These are phyloP conservation scores for Teratosphaeria zuluensis DNA, from an alignment of 2,329 filamentous ascomycete genomes.

Conservation along the genomic window DNA sequence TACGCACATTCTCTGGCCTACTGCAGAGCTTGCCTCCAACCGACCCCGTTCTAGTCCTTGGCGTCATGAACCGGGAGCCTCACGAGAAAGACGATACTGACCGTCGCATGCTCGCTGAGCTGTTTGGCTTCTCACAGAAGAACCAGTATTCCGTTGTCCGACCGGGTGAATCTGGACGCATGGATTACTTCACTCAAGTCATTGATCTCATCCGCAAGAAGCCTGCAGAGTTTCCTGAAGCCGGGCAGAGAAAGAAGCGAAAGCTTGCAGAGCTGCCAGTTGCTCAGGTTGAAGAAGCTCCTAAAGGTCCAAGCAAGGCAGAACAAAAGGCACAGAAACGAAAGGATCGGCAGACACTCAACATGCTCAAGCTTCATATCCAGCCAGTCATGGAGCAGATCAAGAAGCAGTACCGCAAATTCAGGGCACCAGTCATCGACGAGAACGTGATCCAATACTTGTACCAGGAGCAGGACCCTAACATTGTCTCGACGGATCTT, in stretches of 20 bases:
- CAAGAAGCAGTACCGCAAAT: constrained; percentile 79
- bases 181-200: constrained; percentile 69
- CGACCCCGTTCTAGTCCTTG: constrained; percentile 79
- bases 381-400: constrained; percentile 98
- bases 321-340: constrained; percentile 73
- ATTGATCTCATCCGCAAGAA: constrained; percentile 67
- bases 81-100: constrained; percentile 29
- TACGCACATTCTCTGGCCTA: constrained; percentile 75
- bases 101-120: constrained; percentile 54
- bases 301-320: constrained; percentile 56
- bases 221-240: constrained; percentile 79
- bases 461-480: constrained; percentile 72
- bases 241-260: constrained; percentile 75
- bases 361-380: constrained; percentile 76
- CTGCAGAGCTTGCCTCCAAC: constrained; percentile 76
- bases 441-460: constrained; percentile 68
- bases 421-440: constrained; percentile 70
- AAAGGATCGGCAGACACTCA: constrained; percentile 72
- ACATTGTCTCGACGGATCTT: constrained; percentile 50
- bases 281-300: constrained; percentile 56
- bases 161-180: constrained; percentile 54
- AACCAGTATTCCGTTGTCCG: constrained; percentile 63
- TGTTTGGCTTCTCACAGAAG: constrained; percentile 78
- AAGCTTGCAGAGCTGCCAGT: constrained; percentile 67
- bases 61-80: constrained; percentile 58